Base-by-base conservation (phyloP, 805 yeast species). In the Limtongozyma cylindracea region DNA sequence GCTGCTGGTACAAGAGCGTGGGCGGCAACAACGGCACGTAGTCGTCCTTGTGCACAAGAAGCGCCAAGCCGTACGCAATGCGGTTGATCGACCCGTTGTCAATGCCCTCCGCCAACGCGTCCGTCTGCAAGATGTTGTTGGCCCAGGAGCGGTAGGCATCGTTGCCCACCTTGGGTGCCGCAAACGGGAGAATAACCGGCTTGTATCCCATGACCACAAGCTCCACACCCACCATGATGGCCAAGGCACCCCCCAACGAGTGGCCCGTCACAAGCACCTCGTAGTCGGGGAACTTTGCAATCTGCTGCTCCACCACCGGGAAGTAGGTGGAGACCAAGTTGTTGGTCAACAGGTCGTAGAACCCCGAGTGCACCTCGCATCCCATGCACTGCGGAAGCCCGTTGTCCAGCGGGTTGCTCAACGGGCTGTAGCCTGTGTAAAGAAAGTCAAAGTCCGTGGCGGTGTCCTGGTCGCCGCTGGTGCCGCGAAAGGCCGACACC, bases 201-300 rank as follows among this genome's bases (percentile, higher is more conserved):
- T 57, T 38, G 25, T 43, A 45, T 0, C 76, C 77, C 34, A 58
- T 29, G 11, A 61, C 32, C 24, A 53, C 41, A 20, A 68, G 47
- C 32, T 73, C 88, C 12, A 64, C 47, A 0, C 72, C 84, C 6
- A 61, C 54, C 16, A 74, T 41, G 4, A 53, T 41, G 2, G 82
- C 69, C 23, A 70, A 38, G 0, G 82, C 80, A 6, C 69, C 91
- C 3, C 80, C 82, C 19, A 74, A 41, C 0, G 88, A 74, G 40
- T 76, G 91, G 0, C 91, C 91, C 1, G 66, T 47, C 2, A 69
- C 50, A 2, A 58, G 49, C 4, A 71, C 26, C 11, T 47, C 35
- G 35, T 64, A 69, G 12, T 49, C 53, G 0, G 64, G 59, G 32
- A 54, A 41, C 11, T 45, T 32, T n/a, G n/a, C n/a, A n/a, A n/a